Percentiles rank a stretch among this genome's conserved stretches.
phyloP scores from a whole-genome alignment of 2,329 filamentous ascomycete genomes.

The Periconia digitata region DNA sequence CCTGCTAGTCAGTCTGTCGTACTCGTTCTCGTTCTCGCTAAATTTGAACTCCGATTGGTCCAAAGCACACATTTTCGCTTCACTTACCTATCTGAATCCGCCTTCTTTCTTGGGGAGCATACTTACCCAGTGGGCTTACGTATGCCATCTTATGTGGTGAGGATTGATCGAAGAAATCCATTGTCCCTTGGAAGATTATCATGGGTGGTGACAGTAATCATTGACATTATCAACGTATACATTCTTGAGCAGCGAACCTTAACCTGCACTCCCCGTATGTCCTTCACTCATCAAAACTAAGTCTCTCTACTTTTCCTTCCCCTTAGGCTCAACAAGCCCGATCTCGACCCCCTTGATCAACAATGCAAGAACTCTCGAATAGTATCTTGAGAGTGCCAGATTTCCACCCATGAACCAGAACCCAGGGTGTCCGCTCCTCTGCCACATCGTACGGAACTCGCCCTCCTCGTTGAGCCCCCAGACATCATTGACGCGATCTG shows the following conservation, averaged over 20 bases:
- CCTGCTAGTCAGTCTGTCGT: too few relatives aligned
- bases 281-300: too few relatives aligned
- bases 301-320: background rate
- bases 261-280: too few relatives aligned
- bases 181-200: too few relatives aligned
- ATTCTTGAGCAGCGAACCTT: too few relatives aligned
- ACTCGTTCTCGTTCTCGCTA: background rate
- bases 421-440: constrained; percentile 35
- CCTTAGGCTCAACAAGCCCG: constrained; percentile 13
- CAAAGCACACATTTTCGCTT: background rate
- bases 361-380: constrained; percentile 49
- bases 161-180: too few relatives aligned
- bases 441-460: constrained; percentile 49
- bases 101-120: too few relatives aligned
- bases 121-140: too few relatives aligned
- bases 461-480: constrained; percentile 52
- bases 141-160: too few relatives aligned
- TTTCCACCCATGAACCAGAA: constrained; percentile 52
- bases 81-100: too few relatives aligned
- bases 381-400: constrained; percentile 50
- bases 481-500: constrained; percentile 46
- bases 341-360: constrained; percentile 48
- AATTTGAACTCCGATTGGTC: background rate
- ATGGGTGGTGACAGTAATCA: too few relatives aligned
- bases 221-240: too few relatives aligned